Evolutionary conservation across 75 land plant genomes (phyloP).

Genomic region (Cupressus sempervirens): DNA sequence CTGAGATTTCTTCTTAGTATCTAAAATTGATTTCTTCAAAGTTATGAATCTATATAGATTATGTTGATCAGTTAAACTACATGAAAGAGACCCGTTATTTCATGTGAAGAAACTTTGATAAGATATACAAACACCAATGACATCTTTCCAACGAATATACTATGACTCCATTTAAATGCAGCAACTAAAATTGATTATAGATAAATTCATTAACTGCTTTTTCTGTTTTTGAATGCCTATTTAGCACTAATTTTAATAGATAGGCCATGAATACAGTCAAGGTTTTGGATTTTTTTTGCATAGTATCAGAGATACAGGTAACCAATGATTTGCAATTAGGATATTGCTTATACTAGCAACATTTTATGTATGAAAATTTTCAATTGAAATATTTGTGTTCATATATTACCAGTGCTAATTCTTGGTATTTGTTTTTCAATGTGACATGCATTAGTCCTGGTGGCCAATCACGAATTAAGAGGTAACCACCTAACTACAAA

Average conservation of each 20-base stretch:
- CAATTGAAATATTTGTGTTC: background rate
- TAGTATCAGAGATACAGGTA: background rate
- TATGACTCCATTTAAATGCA: background rate
- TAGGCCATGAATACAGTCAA: background rate
- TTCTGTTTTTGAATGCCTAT: background rate
- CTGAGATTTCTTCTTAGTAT: background rate
- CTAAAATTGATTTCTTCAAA: background rate
- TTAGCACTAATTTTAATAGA: background rate
- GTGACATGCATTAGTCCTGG: background rate
- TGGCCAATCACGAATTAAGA: slow-evolving; percentile 2
- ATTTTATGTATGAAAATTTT: background rate
- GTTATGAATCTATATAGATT: background rate
- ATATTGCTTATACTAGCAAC: background rate
- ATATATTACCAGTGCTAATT: background rate
- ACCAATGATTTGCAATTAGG: background rate
- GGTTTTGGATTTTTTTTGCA: background rate
- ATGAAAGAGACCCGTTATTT: background rate
- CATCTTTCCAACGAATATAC: background rate
- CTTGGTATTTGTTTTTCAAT: background rate
- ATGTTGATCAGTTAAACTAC: background rate
- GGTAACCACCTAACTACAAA: background rate
- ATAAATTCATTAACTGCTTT: background rate
- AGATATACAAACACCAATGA: background rate
- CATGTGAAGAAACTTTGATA: background rate
- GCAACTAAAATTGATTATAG: background rate